phyloP scores from a whole-genome alignment of 139 green algal genomes.

The Pedinophyceae sp. region DNA sequence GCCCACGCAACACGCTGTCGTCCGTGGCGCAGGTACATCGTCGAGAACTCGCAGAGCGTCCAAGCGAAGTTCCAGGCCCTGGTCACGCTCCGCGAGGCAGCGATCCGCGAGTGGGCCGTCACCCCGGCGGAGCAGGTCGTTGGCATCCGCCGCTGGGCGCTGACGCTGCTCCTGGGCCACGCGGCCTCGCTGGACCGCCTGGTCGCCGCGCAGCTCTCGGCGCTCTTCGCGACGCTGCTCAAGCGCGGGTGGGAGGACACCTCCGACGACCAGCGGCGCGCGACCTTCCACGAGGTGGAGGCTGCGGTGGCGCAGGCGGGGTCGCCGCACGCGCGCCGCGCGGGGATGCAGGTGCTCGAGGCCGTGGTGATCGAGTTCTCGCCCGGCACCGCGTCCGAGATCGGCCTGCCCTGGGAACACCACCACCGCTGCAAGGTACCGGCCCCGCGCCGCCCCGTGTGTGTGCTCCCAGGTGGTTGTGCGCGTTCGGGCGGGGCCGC shows the following conservation, averaged over 20 bases:
- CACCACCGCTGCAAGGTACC: slow-evolving; percentile 69
- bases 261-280: slow-evolving; percentile 8
- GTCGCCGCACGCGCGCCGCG: slow-evolving; percentile 2
- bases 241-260: slow-evolving; percentile 53
- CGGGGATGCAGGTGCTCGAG: slow-evolving; percentile 8
- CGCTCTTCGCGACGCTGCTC: slow-evolving; percentile 32
- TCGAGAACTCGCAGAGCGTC: neutral
- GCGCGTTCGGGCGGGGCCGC: too few species aligned
- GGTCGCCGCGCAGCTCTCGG: slow-evolving; percentile 17
- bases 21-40: slow-evolving; percentile 6
- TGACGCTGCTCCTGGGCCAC: slow-evolving; percentile 22
- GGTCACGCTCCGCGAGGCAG: slow-evolving; percentile 31
- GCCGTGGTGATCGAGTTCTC: slow-evolving; percentile 53
- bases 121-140: slow-evolving; percentile 6
- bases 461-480: neutral
- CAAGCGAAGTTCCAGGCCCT: slow-evolving; percentile 31
- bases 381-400: slow-evolving; percentile 32
- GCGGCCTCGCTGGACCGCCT: slow-evolving; percentile 12
- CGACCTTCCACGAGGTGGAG: slow-evolving; percentile 23
- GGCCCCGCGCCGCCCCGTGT: slow-evolving; percentile 36
- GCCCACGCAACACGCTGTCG: slow-evolving; percentile 12
- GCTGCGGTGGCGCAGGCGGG: neutral
- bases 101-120: slow-evolving; percentile 36
- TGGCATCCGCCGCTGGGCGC: slow-evolving; percentile 27
- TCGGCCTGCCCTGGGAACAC: slow-evolving; percentile 62